phyloP scores from a whole-genome alignment of 2,329 filamentous ascomycete species.

The Monosporascus sp. region DNA sequence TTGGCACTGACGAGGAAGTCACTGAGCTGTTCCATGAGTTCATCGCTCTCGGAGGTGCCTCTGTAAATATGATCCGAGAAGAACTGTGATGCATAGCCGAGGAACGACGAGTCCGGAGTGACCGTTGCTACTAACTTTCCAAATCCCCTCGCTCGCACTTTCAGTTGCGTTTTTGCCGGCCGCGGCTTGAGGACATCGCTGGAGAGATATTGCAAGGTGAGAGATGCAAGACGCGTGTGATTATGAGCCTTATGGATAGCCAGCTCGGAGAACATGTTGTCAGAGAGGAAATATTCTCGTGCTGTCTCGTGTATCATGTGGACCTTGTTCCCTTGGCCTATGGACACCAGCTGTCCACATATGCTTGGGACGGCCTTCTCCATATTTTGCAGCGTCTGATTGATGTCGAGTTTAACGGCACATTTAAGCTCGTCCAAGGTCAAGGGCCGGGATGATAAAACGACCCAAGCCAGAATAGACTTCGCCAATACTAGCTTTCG shows the following conservation, averaged over 20 bases:
- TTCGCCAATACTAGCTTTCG: slow-evolving; percentile 15
- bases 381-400: slow-evolving; percentile 21
- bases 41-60: slow-evolving; percentile 12
- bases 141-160: background rate
- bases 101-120: slow-evolving; percentile 10
- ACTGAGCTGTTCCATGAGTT: slow-evolving; percentile 51
- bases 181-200: slow-evolving; percentile 9
- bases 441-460: slow-evolving; percentile 18
- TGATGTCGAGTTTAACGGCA: slow-evolving; percentile 17
- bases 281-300: slow-evolving; percentile 23
- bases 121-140: slow-evolving; percentile 3
- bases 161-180: too few species aligned
- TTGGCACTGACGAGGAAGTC: slow-evolving; percentile 48
- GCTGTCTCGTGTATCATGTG: slow-evolving; percentile 28
- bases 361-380: slow-evolving; percentile 21
- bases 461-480: slow-evolving; percentile 20
- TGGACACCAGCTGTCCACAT: slow-evolving; percentile 26
- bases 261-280: slow-evolving; percentile 11
- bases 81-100: slow-evolving; percentile 19
- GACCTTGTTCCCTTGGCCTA: slow-evolving; percentile 21
- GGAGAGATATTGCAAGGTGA: slow-evolving; percentile 18
- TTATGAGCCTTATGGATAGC: slow-evolving; percentile 10
- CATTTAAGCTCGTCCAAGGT: slow-evolving; percentile 17
- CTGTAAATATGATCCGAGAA: slow-evolving; percentile 22
- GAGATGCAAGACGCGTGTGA: slow-evolving; percentile 27